These are phyloP conservation scores for Sparassis latifolia DNA, from an alignment of 1,284 basidiomycete genomes.

Conservation along the genomic window DNA sequence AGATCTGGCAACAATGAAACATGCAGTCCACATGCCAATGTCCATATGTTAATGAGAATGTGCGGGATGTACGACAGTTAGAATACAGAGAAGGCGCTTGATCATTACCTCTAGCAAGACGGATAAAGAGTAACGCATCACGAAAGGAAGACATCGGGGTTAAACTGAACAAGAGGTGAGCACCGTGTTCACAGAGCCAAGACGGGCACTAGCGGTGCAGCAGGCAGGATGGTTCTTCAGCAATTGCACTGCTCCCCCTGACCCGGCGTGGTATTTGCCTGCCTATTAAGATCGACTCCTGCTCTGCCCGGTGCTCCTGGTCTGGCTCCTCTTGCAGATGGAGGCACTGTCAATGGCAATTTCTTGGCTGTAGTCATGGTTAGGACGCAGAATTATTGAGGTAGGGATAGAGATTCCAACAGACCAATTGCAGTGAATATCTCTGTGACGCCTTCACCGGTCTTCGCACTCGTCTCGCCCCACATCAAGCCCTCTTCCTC, in stretches of 20 bases:
- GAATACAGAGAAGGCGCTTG: no score
- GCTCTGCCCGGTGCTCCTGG: slow-evolving; percentile 39
- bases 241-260: slow-evolving; percentile 72
- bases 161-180: no score
- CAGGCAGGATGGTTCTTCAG: slow-evolving; percentile 27
- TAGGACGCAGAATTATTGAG: neutral
- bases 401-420: slow-evolving; percentile 19
- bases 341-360: slow-evolving; percentile 67
- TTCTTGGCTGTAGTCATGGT: slow-evolving; percentile 58
- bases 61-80: no score
- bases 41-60: no score
- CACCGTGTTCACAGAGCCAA: no score
- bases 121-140: no score
- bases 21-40: no score
- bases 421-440: slow-evolving; percentile 85
- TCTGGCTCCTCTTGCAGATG: slow-evolving; percentile 49
- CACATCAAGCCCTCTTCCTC: slow-evolving; percentile 94
- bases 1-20: no score
- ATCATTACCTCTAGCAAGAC: no score
- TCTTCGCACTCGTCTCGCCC: slow-evolving; percentile 94
- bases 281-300: slow-evolving; percentile 73
- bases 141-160: no score
- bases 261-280: slow-evolving; percentile 38
- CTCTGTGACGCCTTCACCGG: slow-evolving; percentile 83
- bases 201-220: no score